These are phyloP conservation scores for Mortierella antarctica DNA, from an alignment of 192 early-diverging fungal genomes.

Conservation along the genomic window DNA sequence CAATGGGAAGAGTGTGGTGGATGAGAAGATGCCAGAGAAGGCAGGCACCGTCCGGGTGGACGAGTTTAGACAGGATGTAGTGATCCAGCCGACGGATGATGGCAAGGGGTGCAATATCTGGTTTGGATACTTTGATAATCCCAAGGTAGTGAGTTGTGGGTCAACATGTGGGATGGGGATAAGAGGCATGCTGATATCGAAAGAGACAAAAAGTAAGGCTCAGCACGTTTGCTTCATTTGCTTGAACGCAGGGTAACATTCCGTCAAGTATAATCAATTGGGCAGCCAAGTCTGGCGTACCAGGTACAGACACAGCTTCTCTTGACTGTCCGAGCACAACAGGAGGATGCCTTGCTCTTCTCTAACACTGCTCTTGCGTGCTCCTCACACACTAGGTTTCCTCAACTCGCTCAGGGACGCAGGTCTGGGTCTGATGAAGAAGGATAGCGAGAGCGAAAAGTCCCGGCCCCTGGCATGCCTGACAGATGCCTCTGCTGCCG, in stretches of 20 bases:
- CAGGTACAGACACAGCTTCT: conserved; percentile 13
- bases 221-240: neutral
- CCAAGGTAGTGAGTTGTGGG: conserved; percentile 40
- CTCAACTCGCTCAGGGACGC: conserved; percentile 28
- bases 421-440: conserved; percentile 32
- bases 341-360: neutral
- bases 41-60: conserved; percentile 58
- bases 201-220: neutral
- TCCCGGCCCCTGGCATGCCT: neutral
- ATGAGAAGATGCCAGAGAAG: conserved; percentile 25
- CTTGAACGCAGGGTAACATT: conserved; percentile 29
- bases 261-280: conserved; percentile 42
- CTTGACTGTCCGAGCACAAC: neutral
- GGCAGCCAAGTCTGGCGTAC: conserved; percentile 40
- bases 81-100: conserved; percentile 47
- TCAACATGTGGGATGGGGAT: neutral
- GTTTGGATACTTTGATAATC: conserved; percentile 62
- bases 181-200: neutral
- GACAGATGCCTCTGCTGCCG: neutral
- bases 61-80: conserved; percentile 59
- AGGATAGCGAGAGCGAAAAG: conserved; percentile 19
- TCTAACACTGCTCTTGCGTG: neutral
- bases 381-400: conserved; percentile 13
- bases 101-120: conserved; percentile 54
- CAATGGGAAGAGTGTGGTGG: conserved; percentile 35